Percentiles rank a stretch among this genome's conserved stretches.
These are phyloP conservation scores for Talaromyces sp. DNA, from an alignment of 2,329 filamentous ascomycete genomes.

Conservation along the genomic window DNA sequence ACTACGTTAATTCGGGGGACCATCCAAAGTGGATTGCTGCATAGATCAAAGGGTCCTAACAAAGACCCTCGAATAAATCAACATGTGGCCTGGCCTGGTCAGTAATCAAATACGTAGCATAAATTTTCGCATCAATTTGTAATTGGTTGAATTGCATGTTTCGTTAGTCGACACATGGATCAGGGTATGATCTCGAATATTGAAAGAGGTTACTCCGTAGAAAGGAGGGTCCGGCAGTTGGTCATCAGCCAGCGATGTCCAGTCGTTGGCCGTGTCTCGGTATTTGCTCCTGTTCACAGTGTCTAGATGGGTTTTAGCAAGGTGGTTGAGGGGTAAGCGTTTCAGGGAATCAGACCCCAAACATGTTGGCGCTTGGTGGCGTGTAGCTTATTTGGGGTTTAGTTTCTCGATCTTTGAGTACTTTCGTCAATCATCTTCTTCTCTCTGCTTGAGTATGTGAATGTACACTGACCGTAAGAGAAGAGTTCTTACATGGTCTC, in stretches of 20 bases:
- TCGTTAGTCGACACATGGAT: neutral
- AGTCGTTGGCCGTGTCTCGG: neutral
- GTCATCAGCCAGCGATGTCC: neutral
- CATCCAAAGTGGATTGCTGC: neutral
- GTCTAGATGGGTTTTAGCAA: neutral
- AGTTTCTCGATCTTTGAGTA: neutral
- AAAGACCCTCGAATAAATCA: neutral
- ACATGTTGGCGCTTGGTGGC: neutral
- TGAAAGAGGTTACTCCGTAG: neutral
- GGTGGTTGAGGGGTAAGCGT: neutral
- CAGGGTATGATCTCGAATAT: neutral
- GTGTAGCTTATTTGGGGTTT: neutral
- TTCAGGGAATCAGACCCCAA: slow-evolving; percentile 3
- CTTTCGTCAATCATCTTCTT: neutral
- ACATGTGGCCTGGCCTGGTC: neutral
- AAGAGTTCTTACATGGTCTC: neutral
- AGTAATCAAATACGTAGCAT: neutral
- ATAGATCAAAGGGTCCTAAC: neutral
- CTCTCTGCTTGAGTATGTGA: neutral
- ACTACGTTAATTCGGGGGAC: neutral
- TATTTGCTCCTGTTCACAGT: neutral
- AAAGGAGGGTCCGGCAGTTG: neutral
- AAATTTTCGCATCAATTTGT: neutral
- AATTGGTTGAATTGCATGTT: neutral
- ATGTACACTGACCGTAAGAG: neutral